Evolutionary conservation across 805 yeast species (phyloP).

Genomic region (Candida sphagnicola): DNA sequence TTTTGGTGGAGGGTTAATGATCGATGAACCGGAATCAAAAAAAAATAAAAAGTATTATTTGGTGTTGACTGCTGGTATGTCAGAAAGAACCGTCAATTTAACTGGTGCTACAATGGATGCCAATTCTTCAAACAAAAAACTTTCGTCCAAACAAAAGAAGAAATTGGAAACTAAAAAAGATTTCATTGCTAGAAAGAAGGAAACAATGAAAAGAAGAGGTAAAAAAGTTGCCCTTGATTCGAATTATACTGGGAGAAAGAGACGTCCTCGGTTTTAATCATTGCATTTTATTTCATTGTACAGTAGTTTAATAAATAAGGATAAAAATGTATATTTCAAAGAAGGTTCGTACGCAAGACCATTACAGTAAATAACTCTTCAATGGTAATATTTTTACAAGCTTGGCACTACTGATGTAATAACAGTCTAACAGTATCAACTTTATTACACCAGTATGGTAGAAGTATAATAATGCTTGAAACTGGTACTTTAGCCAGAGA

Average conservation of each 20-base stretch:
- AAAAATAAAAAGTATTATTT: constrained; percentile 88
- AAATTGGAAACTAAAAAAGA: constrained; percentile 72
- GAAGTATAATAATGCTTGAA: too few species aligned
- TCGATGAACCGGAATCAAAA: constrained; percentile 91
- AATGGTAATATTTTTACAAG: too few species aligned
- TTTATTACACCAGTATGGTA: too few species aligned
- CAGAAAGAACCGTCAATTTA: constrained; percentile 72
- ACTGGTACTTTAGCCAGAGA: too few species aligned
- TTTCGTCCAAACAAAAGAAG: constrained; percentile 29
- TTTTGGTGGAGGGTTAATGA: constrained; percentile 91
- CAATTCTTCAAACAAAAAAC: constrained; percentile 41
- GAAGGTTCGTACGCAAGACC: too few species aligned
- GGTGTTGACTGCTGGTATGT: constrained; percentile 81
- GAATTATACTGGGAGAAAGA: constrained; percentile 80
- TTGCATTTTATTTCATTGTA: not conserved
- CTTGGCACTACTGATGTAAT: too few species aligned
- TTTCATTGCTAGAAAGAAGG: constrained; percentile 87
- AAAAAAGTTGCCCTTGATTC: constrained; percentile 85
- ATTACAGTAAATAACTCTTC: too few species aligned
- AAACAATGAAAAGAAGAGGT: constrained; percentile 87
- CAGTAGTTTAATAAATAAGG: not conserved
- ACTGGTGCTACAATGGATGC: constrained; percentile 80
- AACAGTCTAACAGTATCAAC: too few species aligned
- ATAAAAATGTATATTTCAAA: too few species aligned
- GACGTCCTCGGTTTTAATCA: constrained; percentile 39